phyloP scores from a whole-genome alignment of 306 rosid genomes.

The Prunus campanulata region DNA sequence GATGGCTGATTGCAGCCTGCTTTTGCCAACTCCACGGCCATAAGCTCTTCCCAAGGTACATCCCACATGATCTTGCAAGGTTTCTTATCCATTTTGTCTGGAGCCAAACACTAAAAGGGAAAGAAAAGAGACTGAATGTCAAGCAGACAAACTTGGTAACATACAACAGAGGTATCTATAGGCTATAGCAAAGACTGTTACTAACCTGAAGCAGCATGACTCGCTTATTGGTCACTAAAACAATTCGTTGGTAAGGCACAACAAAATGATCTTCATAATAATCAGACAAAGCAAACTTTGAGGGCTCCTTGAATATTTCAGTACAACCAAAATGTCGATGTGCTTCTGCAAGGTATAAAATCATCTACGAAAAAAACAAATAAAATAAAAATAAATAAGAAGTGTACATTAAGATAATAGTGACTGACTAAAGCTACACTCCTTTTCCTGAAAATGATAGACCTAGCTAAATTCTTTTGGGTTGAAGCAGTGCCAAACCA shows the following conservation, averaged over 20 bases:
- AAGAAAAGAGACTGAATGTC: conserved; percentile 33
- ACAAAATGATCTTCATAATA: conserved; percentile 76
- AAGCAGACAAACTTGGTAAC: conserved; percentile 22
- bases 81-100: conserved; percentile 82
- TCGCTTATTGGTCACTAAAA: conserved; percentile 85
- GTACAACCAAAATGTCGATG: conserved; percentile 91
- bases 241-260: conserved; percentile 76
- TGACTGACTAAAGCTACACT: neutral
- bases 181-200: conserved; percentile 9
- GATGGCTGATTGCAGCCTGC: conserved; percentile 75
- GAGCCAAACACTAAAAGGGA: conserved; percentile 63
- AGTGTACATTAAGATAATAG: neutral
- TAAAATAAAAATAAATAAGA: conserved; percentile 6
- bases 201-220: conserved; percentile 91
- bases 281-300: conserved; percentile 91
- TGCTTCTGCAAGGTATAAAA: conserved; percentile 90
- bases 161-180: neutral
- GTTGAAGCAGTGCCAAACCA: neutral
- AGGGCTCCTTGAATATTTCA: conserved; percentile 93
- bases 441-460: too few species aligned
- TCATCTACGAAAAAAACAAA: conserved; percentile 55
- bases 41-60: conserved; percentile 89
- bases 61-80: conserved; percentile 96
- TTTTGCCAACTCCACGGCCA: conserved; percentile 90
- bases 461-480: too few species aligned